Conservation (phyloP, 164 flowering plant genomes). For the Magnolia changhungtana region DNA sequence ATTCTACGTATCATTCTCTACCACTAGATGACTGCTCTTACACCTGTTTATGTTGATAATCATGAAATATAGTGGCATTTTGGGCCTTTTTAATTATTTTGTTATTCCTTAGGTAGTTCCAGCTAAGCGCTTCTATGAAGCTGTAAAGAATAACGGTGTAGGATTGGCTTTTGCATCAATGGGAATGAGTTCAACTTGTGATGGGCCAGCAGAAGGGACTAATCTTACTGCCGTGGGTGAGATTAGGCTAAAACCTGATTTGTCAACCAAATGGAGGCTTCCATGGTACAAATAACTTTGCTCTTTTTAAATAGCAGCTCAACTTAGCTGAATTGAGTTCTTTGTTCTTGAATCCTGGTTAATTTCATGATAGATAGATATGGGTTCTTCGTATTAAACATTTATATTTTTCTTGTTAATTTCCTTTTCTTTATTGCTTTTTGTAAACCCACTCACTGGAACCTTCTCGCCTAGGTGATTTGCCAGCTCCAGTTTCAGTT, state of each 20-base stretch:
- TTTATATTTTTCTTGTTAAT: too few relatives aligned
- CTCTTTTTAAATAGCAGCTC: background rate
- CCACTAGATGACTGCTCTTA: too few relatives aligned
- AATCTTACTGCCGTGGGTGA: constrained; percentile 82
- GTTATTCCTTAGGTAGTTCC: constrained; percentile 69
- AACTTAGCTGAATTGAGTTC: background rate
- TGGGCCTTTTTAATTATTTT: background rate
- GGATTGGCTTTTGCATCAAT: constrained; percentile 81
- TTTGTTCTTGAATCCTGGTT: background rate
- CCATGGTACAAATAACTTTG: constrained; percentile 62
- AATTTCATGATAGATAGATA: background rate
- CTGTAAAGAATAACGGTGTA: constrained; percentile 58
- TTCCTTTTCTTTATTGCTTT: too few relatives aligned
- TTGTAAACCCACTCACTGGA: too few relatives aligned
- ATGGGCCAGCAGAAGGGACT: constrained; percentile 78
- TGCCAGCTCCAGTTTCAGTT: too few relatives aligned
- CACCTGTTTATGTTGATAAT: background rate
- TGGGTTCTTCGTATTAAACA: background rate
- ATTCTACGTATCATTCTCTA: too few relatives aligned
- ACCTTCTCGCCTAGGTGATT: too few relatives aligned
- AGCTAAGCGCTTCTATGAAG: constrained; percentile 56
- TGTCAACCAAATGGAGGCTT: constrained; percentile 61
- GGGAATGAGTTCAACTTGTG: constrained; percentile 74
- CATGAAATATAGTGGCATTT: background rate
- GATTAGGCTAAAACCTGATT: constrained; percentile 85